Percentiles rank a stretch among this genome's conserved stretches.
Evolutionary conservation across 768 basidiomycete genomes (phyloP).

Genomic region (Chalciporus chontae): DNA sequence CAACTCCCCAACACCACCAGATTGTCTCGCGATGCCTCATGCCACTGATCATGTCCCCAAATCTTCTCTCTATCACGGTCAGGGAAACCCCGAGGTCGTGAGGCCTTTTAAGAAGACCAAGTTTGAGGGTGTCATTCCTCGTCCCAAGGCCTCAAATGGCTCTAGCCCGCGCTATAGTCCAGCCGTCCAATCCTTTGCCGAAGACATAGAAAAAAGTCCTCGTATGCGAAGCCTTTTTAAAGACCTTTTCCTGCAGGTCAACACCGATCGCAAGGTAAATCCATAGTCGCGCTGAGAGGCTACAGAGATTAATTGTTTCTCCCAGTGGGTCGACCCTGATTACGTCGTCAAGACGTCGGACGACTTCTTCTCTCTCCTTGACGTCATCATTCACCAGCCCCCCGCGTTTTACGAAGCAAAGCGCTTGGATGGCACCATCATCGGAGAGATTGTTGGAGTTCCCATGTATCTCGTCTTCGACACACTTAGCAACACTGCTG

Average conservation of each 20-base stretch:
- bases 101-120: not conserved
- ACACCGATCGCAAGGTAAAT: constrained; percentile 5
- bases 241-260: constrained; percentile 1
- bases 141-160: not conserved
- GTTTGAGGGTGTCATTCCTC: not conserved
- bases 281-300: no score
- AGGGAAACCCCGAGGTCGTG: not conserved
- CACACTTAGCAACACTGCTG: constrained; percentile 22
- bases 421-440: not conserved
- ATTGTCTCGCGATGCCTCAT: no score
- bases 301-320: not conserved
- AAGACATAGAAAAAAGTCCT: not conserved
- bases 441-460: constrained; percentile 18
- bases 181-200: not conserved
- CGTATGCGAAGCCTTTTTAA: not conserved
- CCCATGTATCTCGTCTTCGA: constrained; percentile 18
- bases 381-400: not conserved
- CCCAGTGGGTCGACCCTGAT: constrained; percentile 2
- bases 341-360: not conserved
- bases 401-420: constrained; percentile 3
- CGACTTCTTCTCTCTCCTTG: not conserved
- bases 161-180: not conserved
- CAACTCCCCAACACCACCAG: no score
- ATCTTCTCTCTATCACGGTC: constrained; percentile 4
- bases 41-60: not conserved